These are phyloP conservation scores for Bothriochloa decipiens DNA, from an alignment of 176 grass and related monocot species.

Conservation along the genomic window DNA sequence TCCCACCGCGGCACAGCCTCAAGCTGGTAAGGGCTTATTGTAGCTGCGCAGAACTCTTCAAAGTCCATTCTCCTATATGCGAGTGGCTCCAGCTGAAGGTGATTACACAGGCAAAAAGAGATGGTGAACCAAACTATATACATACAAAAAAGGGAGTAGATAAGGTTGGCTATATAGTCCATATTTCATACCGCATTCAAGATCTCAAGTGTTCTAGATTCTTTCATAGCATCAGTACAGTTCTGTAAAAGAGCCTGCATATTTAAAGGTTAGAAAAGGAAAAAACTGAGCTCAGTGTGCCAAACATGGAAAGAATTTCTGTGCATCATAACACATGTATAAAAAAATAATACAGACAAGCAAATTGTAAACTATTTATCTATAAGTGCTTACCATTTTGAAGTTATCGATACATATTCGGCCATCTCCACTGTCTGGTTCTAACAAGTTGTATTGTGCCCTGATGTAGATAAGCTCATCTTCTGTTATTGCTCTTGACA, in stretches of 20 bases:
- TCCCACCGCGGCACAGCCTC: slow-evolving; percentile 87
- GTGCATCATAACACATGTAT: neutral
- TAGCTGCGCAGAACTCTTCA: slow-evolving; percentile 86
- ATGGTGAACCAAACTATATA: slow-evolving; percentile 19
- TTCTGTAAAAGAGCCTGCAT: slow-evolving; percentile 84
- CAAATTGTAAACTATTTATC: neutral
- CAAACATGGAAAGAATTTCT: neutral
- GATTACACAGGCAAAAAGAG: slow-evolving; percentile 43
- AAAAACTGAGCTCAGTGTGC: neutral
- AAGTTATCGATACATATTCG: slow-evolving; percentile 87
- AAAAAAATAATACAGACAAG: slow-evolving; percentile 5
- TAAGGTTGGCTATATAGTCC: neutral
- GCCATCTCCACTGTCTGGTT: slow-evolving; percentile 79
- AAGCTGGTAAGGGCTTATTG: slow-evolving; percentile 94
- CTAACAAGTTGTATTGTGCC: slow-evolving; percentile 83
- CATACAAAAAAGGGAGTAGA: slow-evolving; percentile 33
- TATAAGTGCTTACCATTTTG: slow-evolving; percentile 61
- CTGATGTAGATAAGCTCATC: slow-evolving; percentile 89
- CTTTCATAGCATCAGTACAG: slow-evolving; percentile 92
- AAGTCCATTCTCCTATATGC: slow-evolving; percentile 95
- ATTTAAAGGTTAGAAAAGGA: slow-evolving; percentile 25
- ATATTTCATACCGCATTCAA: slow-evolving; percentile 75
- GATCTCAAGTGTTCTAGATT: slow-evolving; percentile 89
- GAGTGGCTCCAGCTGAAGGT: slow-evolving; percentile 90
- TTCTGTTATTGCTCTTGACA: slow-evolving; percentile 92